These are phyloP conservation scores for Anastatica hierochuntica DNA, from an alignment of 345 rosid species.

Conservation along the genomic window DNA sequence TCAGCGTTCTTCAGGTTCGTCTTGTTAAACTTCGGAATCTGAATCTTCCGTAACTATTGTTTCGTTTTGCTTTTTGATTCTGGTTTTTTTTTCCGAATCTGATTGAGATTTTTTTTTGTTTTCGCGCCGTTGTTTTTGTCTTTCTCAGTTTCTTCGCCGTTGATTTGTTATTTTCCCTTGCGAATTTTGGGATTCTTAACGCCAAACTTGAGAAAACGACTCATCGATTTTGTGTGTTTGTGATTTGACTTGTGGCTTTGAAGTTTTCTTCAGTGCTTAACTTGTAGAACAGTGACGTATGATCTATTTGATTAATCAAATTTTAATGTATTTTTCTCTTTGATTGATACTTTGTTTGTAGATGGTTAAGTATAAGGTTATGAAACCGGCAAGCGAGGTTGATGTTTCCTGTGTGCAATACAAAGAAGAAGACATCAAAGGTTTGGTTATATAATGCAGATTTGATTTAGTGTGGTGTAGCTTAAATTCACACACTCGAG, in stretches of 20 bases:
- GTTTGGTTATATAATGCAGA: conserved; percentile 23
- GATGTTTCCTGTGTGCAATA: conserved; percentile 49
- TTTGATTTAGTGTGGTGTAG: not conserved
- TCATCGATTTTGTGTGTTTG: not conserved
- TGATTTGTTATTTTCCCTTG: not conserved
- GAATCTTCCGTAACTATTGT: not conserved
- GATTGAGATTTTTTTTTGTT: not conserved
- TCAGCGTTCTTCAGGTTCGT: conserved; percentile 1
- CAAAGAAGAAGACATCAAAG: conserved; percentile 40
- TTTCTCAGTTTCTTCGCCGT: not conserved
- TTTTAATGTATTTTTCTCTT: not conserved
- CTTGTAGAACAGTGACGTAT: not conserved
- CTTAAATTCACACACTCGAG: not conserved
- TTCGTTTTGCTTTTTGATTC: too few species aligned
- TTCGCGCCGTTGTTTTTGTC: not conserved
- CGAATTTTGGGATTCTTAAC: not conserved
- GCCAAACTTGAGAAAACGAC: not conserved
- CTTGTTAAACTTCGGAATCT: not conserved
- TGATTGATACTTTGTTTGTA: conserved; percentile 2
- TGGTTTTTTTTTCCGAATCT: not conserved
- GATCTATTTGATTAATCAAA: not conserved
- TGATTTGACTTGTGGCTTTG: not conserved
- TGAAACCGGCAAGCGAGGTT: conserved; percentile 44
- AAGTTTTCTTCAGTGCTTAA: not conserved
- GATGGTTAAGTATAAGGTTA: conserved; percentile 53